Evolutionary conservation across 2,329 filamentous ascomycete genomes (phyloP).

Genomic region (Clarireedia hainanense): DNA sequence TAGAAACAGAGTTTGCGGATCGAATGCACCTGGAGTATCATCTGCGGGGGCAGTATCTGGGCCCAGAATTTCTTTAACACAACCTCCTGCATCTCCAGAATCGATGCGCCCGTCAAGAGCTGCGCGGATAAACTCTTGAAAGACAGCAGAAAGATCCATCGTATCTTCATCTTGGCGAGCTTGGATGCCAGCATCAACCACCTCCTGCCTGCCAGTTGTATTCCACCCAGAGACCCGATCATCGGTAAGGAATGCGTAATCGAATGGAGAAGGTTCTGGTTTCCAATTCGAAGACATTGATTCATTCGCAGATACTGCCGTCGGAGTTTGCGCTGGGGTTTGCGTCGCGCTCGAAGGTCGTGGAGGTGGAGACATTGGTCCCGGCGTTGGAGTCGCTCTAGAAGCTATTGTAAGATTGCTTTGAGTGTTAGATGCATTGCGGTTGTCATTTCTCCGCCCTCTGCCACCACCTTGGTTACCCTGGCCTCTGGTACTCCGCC

Average conservation of each 20-base stretch:
- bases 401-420: conserved; percentile 21
- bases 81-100: conserved; percentile 59
- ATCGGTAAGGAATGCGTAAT: conserved; percentile 70
- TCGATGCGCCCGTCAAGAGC: conserved; percentile 62
- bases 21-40: conserved; percentile 45
- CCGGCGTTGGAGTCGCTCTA: conserved; percentile 27
- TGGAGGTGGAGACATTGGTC: conserved; percentile 29
- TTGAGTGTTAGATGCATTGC: conserved; percentile 14
- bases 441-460: conserved; percentile 24
- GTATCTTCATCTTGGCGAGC: conserved; percentile 61
- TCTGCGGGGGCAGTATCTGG: conserved; percentile 41
- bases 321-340: conserved; percentile 20
- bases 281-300: conserved; percentile 27
- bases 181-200: conserved; percentile 57
- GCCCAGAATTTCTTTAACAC: conserved; percentile 67
- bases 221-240: conserved; percentile 61
- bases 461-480: conserved; percentile 22
- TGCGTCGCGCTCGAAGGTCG: conserved; percentile 24
- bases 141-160: conserved; percentile 61
- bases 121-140: conserved; percentile 78
- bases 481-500: conserved; percentile 39
- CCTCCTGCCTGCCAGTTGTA: conserved; percentile 54
- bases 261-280: conserved; percentile 39
- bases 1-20: conserved; percentile 65
- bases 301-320: conserved; percentile 17